phyloP scores from a whole-genome alignment of 164 flowering plant genomes.

The Malania oleifera region DNA sequence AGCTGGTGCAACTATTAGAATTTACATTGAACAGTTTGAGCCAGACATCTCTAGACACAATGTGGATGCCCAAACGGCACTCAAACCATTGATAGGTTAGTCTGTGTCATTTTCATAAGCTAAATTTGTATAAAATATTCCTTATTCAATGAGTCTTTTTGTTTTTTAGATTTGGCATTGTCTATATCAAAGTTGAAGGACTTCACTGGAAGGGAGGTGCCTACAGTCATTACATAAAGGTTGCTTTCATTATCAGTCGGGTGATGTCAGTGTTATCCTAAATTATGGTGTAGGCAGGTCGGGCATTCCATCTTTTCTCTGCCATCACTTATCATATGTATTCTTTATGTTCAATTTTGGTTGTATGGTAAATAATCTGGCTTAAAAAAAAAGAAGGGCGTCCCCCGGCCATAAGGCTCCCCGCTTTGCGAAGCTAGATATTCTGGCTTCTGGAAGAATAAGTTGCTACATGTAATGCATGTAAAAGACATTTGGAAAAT shows the following conservation, averaged over 20 bases:
- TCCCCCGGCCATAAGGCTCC: too few species aligned
- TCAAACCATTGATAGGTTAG: constrained; percentile 87
- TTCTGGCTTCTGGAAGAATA: neutral
- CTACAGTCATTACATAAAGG: constrained; percentile 90
- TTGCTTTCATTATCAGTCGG: neutral
- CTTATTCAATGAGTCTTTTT: constrained; percentile 10
- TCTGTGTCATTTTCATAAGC: neutral
- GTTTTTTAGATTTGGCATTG: constrained; percentile 72
- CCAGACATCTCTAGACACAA: constrained; percentile 80
- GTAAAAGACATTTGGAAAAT: neutral
- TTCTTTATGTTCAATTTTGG: constrained; percentile 18
- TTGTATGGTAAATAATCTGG: constrained; percentile 7
- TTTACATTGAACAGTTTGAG: constrained; percentile 90
- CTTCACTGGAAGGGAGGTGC: constrained; percentile 92
- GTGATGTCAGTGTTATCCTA: neutral
- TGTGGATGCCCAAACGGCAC: constrained; percentile 81
- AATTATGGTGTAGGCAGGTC: neutral
- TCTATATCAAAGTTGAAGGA: constrained; percentile 85
- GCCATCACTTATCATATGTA: neutral
- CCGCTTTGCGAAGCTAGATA: too few species aligned
- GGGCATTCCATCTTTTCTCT: neutral
- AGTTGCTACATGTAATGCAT: neutral
- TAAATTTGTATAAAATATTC: neutral
- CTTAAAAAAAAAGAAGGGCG: too few species aligned
- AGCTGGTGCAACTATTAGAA: constrained; percentile 89